These are phyloP conservation scores for Verticillium isaacii DNA, from an alignment of 2,329 filamentous ascomycete genomes.

Conservation along the genomic window DNA sequence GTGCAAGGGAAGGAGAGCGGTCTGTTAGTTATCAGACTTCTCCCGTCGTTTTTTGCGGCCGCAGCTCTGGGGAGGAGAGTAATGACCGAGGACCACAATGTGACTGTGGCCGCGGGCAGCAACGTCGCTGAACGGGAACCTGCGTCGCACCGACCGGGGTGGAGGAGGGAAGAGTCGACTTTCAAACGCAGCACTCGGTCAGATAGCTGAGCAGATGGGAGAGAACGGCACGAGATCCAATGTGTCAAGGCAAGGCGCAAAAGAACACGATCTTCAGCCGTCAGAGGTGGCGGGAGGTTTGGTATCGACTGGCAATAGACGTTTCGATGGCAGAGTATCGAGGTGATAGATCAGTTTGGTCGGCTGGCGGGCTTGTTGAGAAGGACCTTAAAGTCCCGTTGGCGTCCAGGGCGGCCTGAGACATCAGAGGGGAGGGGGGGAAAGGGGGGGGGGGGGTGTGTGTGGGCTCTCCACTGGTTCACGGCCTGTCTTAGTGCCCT, in stretches of 20 bases:
- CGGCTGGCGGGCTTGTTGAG: slow-evolving; percentile 7
- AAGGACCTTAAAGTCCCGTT: slow-evolving; percentile 22
- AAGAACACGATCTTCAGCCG: neutral
- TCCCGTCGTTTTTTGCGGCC: neutral
- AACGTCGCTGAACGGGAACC: neutral
- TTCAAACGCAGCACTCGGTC: neutral
- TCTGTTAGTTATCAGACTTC: neutral
- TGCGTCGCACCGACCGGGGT: neutral
- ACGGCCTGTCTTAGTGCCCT: slow-evolving; percentile 10
- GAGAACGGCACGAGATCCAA: neutral
- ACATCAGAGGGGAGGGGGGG: slow-evolving; percentile 20
- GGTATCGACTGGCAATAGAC: neutral
- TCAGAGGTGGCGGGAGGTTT: neutral
- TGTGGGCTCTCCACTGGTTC: slow-evolving; percentile 18
- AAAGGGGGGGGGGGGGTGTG: too few relatives aligned
- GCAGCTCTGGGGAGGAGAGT: neutral
- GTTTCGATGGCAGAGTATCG: neutral
- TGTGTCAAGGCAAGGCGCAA: neutral
- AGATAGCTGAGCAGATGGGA: neutral
- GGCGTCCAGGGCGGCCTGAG: slow-evolving; percentile 24
- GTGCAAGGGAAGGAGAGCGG: neutral
- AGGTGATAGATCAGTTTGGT: slow-evolving; percentile 16
- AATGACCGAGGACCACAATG: neutral
- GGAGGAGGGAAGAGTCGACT: neutral
- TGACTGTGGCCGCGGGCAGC: neutral